These are phyloP conservation scores for Selaginella tamariscina DNA, from an alignment of 75 land plant species.

Conservation along the genomic window DNA sequence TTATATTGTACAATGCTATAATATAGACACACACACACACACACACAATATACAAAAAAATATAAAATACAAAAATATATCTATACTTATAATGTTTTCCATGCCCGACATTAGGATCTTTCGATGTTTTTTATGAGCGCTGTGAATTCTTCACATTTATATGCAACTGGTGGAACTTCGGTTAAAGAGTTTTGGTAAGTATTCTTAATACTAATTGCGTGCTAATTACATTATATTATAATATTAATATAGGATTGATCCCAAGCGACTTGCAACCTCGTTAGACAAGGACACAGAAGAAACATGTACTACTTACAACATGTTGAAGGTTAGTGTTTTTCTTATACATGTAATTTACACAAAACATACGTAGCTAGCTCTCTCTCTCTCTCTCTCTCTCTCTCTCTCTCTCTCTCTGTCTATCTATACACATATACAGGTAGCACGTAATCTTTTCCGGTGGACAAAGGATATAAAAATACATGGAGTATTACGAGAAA, in stretches of 20 bases:
- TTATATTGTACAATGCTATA: too few species aligned
- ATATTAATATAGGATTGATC: slow-evolving; percentile 52
- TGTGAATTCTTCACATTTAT: slow-evolving; percentile 72
- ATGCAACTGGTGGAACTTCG: slow-evolving; percentile 96
- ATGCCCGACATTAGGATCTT: slow-evolving; percentile 80
- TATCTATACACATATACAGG: slow-evolving; percentile 26
- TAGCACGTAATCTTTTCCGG: slow-evolving; percentile 68
- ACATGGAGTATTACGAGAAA: slow-evolving; percentile 88
- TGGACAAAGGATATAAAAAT: slow-evolving; percentile 68
- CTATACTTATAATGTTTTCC: too few species aligned
- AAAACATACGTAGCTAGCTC: background rate
- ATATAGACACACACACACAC: too few species aligned
- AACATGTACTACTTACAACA: slow-evolving; percentile 93
- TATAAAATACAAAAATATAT: too few species aligned
- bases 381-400: too few species aligned
- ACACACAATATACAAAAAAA: too few species aligned
- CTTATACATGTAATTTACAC: background rate
- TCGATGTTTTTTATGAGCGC: slow-evolving; percentile 62
- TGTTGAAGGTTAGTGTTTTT: slow-evolving; percentile 61
- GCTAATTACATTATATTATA: too few species aligned
- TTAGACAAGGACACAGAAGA: slow-evolving; percentile 68
- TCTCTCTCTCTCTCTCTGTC: too few species aligned
- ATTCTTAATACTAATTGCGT: too few species aligned
- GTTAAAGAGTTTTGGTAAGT: slow-evolving; percentile 70
- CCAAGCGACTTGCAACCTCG: slow-evolving; percentile 53